These are phyloP conservation scores for Lentinula sp. DNA, from an alignment of 768 basidiomycete genomes.

Conservation along the genomic window DNA sequence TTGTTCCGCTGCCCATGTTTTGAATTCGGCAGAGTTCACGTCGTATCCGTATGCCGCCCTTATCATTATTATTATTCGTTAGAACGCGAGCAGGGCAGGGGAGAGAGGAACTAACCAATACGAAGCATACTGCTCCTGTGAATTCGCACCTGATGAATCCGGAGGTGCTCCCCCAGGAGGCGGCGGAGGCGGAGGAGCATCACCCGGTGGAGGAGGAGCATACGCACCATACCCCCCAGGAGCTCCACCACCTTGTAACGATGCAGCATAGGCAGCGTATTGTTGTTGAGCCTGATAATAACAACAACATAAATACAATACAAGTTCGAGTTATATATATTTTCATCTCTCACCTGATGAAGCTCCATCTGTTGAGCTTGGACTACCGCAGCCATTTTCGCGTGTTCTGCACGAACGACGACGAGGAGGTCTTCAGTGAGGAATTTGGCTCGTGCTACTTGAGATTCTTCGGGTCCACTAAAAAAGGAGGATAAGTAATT, in stretches of 20 bases:
- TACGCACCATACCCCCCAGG: constrained; percentile 22
- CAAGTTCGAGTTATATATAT: too few species aligned
- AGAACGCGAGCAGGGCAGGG: not conserved
- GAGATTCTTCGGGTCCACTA: constrained; percentile 78
- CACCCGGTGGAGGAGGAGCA: constrained; percentile 41
- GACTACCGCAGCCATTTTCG: constrained; percentile 61
- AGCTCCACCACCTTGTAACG: constrained; percentile 38
- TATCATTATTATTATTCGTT: not conserved
- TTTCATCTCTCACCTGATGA: constrained; percentile 39
- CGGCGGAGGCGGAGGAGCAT: constrained; percentile 36
- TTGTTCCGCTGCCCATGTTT: constrained; percentile 74
- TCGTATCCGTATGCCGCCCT: constrained; percentile 88
- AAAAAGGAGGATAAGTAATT: not conserved
- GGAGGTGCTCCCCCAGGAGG: constrained; percentile 42
- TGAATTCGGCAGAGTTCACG: constrained; percentile 76
- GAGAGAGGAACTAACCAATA: constrained; percentile 46
- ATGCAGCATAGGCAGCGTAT: constrained; percentile 67
- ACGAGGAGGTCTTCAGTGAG: constrained; percentile 85
- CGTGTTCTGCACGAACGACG: constrained; percentile 85
- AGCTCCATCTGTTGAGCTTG: constrained; percentile 82
- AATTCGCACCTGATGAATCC: constrained; percentile 21
- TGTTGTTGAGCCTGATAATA: constrained; percentile 54
- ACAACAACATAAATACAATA: too few species aligned
- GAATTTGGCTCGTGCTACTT: constrained; percentile 81
- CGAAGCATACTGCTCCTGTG: constrained; percentile 51